Conservation (phyloP, 495 filamentous ascomycete species). For the Lasiosphaeria hispida region DNA sequence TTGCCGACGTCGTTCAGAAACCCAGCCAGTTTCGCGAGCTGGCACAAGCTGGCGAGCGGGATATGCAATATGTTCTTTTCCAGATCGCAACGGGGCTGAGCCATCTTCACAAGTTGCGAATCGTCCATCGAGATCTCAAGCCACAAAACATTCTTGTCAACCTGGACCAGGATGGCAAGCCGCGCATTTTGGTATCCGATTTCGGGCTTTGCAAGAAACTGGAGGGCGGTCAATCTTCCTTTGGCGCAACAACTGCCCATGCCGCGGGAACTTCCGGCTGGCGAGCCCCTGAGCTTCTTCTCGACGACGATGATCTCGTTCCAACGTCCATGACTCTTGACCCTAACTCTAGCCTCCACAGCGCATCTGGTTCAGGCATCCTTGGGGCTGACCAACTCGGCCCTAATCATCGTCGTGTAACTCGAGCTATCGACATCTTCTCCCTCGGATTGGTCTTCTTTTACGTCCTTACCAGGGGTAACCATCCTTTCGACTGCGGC, state of each 20-base stretch:
- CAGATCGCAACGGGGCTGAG: conserved; percentile 85
- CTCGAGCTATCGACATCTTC: conserved; percentile 94
- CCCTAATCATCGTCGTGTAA: conserved; percentile 65
- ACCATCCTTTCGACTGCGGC: conserved; percentile 92
- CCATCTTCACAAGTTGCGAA: conserved; percentile 86
- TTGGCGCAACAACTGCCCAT: conserved; percentile 89
- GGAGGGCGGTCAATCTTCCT: conserved; percentile 92
- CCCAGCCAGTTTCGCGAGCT: conserved; percentile 48
- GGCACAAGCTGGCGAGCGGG: conserved; percentile 51
- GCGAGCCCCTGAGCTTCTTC: conserved; percentile 90
- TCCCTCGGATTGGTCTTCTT: conserved; percentile 94
- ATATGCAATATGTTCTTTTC: conserved; percentile 66
- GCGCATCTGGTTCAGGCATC: conserved; percentile 43
- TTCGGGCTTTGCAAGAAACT: conserved; percentile 98
- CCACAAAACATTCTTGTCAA: conserved; percentile 92
- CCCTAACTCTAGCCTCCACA: conserved; percentile 42
- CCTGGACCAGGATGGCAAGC: conserved; percentile 56
- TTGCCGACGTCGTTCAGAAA: conserved; percentile 83
- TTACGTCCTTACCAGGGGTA: conserved; percentile 86
- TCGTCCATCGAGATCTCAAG: conserved; percentile 96
- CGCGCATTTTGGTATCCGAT: conserved; percentile 88
- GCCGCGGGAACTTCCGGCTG: conserved; percentile 92
- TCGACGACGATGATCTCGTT: conserved; percentile 63
- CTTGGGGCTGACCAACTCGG: conserved; percentile 44
- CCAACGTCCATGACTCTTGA: conserved; percentile 27